Conservation (phyloP, 1,139 yeast species). For the Arxiozyma bovina region DNA sequence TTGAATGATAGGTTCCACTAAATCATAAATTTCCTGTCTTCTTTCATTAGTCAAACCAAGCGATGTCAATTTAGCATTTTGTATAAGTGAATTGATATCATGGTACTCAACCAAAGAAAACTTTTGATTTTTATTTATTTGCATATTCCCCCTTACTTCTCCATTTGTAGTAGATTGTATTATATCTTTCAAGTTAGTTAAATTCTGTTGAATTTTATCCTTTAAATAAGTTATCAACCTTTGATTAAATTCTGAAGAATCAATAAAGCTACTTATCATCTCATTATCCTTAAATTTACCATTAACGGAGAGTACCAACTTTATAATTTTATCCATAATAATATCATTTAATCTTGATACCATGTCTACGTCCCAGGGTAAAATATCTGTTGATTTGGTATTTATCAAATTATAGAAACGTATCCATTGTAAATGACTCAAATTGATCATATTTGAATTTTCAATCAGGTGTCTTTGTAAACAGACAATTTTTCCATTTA, state of each 20-base stretch:
- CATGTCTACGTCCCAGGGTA: slow-evolving; percentile 5
- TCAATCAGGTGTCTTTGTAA: background rate
- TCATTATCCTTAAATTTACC: background rate
- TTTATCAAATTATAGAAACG: slow-evolving; percentile 8
- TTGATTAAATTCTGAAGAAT: background rate
- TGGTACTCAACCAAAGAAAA: background rate
- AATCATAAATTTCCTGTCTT: slow-evolving; percentile 1
- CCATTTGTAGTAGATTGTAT: background rate
- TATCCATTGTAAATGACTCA: slow-evolving; percentile 9
- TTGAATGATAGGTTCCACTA: slow-evolving; percentile 1
- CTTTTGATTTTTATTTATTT: background rate
- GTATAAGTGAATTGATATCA: slow-evolving; percentile 4
- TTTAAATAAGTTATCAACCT: background rate
- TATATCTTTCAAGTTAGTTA: slow-evolving; percentile 8
- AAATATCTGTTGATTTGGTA: background rate
- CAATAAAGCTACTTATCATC: background rate
- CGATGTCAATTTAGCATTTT: slow-evolving; percentile 3
- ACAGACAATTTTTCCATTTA: background rate
- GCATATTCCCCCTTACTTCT: background rate
- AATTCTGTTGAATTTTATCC: background rate
- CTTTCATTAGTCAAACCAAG: slow-evolving; percentile 6
- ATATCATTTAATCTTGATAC: background rate
- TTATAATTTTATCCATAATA: slow-evolving; percentile 1
- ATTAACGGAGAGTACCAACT: background rate
- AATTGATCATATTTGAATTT: slow-evolving; percentile 2